Base-by-base conservation (phyloP, 257 asterid species). In the Solanum pimpinellifolium region DNA sequence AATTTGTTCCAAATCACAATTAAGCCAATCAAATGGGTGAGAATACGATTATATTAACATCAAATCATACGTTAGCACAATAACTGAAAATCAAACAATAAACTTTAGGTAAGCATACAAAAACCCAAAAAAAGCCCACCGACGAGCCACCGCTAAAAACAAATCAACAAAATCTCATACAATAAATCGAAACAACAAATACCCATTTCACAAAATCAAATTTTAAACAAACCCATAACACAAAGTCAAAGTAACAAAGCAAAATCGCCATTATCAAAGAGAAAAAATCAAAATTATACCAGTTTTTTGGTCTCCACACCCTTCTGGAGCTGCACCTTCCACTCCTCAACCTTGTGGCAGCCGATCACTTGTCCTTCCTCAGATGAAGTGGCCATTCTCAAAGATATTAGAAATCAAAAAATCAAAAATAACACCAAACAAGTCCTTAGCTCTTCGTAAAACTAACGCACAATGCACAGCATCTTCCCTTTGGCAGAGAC, bases 331-430 rank as follows among this genome's bases (percentile, higher is more conserved):
- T 87, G 91, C 3, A 42, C 85, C 9, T 73, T 85, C 95, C 93
- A 94, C 59, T 93, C 91, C 0, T 91, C 95, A 35, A 85, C 86
- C 86, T 90, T n/a, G 93, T 96, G 99, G 91, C 93, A 88, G 60
- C 93, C 88, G 82, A 92, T 75, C 85, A 96, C 98, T 42, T 94
- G 98, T 86, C 98, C 98, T 75, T 93, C 99, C 46, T 94, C 97
- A 56, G 91, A 25, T 16, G 87, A 69, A 47, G 87, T 5, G 2
- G 95, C 92, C 96, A 93, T 92, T 72, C 75, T 41, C 66, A 27
- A 86, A 65, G 41, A n/a, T 52, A 84, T 20, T 56, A 20, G 42
- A 46, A 77, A 16, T 16, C 2, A 44, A 23, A 47, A 86, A 35
- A 18, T 10, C 29, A 33, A 11, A 89, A 75, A 66, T 5, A 37